Percentiles rank a stretch among this genome's conserved stretches.
Evolutionary conservation across 352 stramenopile genomes (phyloP).

Genomic region (Phytopythium litorale): DNA sequence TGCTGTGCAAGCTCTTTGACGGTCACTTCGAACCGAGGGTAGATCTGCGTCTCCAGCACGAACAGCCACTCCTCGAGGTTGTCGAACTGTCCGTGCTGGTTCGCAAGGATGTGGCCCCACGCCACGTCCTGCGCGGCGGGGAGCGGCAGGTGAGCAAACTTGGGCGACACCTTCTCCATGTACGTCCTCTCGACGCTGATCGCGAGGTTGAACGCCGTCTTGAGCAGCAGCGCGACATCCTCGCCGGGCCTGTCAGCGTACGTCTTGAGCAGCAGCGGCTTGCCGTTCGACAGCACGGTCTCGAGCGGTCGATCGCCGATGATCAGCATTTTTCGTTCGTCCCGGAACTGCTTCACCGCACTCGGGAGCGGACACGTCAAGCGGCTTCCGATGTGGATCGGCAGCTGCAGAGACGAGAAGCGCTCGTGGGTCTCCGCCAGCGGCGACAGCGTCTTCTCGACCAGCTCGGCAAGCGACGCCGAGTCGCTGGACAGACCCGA

Average conservation of each 20-base stretch:
- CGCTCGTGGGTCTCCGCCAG: constrained; percentile 37
- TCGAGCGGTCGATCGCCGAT: constrained; percentile 68
- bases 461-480: constrained; percentile 29
- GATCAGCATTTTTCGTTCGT: constrained; percentile 42
- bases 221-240: constrained; percentile 66
- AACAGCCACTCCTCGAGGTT: constrained; percentile 84
- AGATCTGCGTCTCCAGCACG: constrained; percentile 80
- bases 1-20: constrained; percentile 49
- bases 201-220: constrained; percentile 79
- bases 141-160: constrained; percentile 33
- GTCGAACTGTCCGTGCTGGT: constrained; percentile 80
- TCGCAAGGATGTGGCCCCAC: constrained; percentile 77
- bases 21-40: constrained; percentile 57
- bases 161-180: constrained; percentile 49
- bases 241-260: constrained; percentile 39
- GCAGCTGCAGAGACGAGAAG: constrained; percentile 67
- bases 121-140: constrained; percentile 59
- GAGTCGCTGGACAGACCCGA: constrained; percentile 1
- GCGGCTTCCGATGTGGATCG: constrained; percentile 33
- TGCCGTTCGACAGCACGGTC: constrained; percentile 52
- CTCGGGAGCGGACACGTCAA: constrained; percentile 28
- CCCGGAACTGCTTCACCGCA: constrained; percentile 34
- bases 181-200: constrained; percentile 85
- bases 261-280: constrained; percentile 55
- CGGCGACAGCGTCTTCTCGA: constrained; percentile 37